Conservation (phyloP, 768 basidiomycete species). For the Termitomyces sp. region DNA sequence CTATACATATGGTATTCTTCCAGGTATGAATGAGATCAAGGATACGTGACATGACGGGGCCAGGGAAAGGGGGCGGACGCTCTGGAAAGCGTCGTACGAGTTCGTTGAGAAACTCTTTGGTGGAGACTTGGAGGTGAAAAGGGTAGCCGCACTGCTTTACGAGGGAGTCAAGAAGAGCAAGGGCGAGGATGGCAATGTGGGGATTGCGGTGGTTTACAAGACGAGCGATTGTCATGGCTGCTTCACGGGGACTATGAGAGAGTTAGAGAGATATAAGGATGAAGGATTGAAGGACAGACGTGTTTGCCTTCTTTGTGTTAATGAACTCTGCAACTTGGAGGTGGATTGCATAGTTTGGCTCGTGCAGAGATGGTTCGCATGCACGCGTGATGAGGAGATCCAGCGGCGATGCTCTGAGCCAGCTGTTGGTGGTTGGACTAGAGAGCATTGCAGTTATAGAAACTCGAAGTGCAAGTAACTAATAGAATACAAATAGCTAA, state of each 20-base stretch:
- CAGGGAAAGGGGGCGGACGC: constrained; percentile 91
- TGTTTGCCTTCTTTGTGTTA: constrained; percentile 95
- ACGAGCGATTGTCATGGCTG: constrained; percentile 76
- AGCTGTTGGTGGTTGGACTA: constrained; percentile 41
- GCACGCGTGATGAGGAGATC: constrained; percentile 75
- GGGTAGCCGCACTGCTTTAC: constrained; percentile 96
- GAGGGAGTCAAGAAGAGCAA: constrained; percentile 84
- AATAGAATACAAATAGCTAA: no score
- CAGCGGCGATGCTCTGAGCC: constrained; percentile 55
- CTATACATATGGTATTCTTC: constrained; percentile 89
- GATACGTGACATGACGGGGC: constrained; percentile 91
- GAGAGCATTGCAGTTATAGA: constrained; percentile 44
- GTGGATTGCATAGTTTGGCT: constrained; percentile 89
- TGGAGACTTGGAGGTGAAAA: constrained; percentile 92
- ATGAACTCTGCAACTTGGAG: constrained; percentile 92
- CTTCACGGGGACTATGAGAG: constrained; percentile 74
- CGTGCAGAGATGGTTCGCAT: constrained; percentile 79
- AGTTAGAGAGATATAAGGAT: not conserved
- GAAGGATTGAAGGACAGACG: constrained; percentile 39
- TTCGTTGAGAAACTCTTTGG: constrained; percentile 98
- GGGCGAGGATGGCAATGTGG: constrained; percentile 81
- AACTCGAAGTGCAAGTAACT: not conserved
- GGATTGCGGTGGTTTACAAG: constrained; percentile 91
- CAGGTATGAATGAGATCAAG: constrained; percentile 89
- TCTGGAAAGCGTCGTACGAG: constrained; percentile 97